These are phyloP conservation scores for Candida fluviatilis DNA, from an alignment of 805 yeast genomes.

Conservation along the genomic window DNA sequence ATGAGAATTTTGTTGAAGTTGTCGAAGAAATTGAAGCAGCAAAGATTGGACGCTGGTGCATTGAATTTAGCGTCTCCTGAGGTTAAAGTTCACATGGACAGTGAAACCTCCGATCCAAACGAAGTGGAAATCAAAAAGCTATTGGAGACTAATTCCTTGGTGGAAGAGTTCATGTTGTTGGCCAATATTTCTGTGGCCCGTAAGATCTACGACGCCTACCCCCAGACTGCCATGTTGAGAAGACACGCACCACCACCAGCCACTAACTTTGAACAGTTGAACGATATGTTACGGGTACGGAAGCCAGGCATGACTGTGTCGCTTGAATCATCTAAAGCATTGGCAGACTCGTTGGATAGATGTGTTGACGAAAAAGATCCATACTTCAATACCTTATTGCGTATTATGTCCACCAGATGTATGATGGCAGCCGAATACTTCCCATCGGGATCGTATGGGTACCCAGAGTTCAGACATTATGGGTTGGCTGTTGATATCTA, in stretches of 20 bases:
- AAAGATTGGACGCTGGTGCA: slow-evolving; percentile 92
- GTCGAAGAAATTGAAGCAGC: slow-evolving; percentile 82
- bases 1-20: slow-evolving; percentile 76
- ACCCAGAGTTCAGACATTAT: slow-evolving; percentile 91
- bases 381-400: slow-evolving; percentile 85
- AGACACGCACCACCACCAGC: slow-evolving; percentile 98
- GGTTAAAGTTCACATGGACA: slow-evolving; percentile 94
- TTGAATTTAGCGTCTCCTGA: slow-evolving; percentile 96
- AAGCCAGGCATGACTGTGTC: slow-evolving; percentile 69
- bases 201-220: slow-evolving; percentile 86
- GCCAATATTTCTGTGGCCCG: slow-evolving; percentile 96
- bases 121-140: slow-evolving; percentile 89
- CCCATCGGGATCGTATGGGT: slow-evolving; percentile 83
- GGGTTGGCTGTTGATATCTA: slow-evolving; percentile 97
- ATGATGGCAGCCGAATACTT: slow-evolving; percentile 99
- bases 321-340: slow-evolving; percentile 79
- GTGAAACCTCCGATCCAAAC: slow-evolving; percentile 94
- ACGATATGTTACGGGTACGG: slow-evolving; percentile 81
- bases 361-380: slow-evolving; percentile 81
- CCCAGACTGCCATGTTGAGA: slow-evolving; percentile 97
- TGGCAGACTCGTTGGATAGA: slow-evolving; percentile 90
- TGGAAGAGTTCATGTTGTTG: slow-evolving; percentile 96
- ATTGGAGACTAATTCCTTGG: slow-evolving; percentile 89
- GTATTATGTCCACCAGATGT: slow-evolving; percentile 97
- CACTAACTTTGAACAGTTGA: slow-evolving; percentile 82